phyloP scores from a whole-genome alignment of 2,329 filamentous ascomycete genomes.

The Penicillium janthinellum region DNA sequence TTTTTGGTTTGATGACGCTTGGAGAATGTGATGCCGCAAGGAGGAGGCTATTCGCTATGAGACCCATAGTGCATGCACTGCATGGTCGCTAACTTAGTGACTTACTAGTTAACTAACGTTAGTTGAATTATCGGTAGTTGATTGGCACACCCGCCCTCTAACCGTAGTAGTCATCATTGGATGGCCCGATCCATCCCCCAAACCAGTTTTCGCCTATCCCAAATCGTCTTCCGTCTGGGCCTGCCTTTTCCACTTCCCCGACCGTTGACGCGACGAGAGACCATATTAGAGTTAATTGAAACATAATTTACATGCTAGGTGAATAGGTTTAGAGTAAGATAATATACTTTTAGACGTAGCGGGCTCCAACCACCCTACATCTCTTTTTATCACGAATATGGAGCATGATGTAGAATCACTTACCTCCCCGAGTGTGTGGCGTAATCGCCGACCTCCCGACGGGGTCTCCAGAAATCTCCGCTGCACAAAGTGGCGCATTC shows the following conservation, averaged over 20 bases:
- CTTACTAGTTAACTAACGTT: no score
- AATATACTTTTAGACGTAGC: neutral
- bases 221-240: neutral
- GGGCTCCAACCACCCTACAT: neutral
- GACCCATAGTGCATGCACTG: neutral
- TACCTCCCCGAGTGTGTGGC: neutral
- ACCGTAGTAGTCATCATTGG: neutral
- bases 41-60: neutral
- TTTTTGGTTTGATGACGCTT: neutral
- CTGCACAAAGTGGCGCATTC: neutral
- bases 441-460: neutral
- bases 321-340: neutral
- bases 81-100: no score
- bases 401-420: neutral
- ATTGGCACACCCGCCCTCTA: neutral
- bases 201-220: neutral
- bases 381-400: neutral
- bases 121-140: no score
- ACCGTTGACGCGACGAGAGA: neutral
- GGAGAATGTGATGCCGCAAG: conserved; percentile 1
- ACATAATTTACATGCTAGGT: neutral
- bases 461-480: neutral
- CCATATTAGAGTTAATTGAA: neutral
- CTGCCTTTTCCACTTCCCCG: neutral
- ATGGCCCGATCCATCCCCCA: neutral